Percentiles rank a stretch among this genome's conserved stretches.
Evolutionary conservation across 805 yeast genomes (phyloP).

Genomic region (Starmerella lactis-condensi): DNA sequence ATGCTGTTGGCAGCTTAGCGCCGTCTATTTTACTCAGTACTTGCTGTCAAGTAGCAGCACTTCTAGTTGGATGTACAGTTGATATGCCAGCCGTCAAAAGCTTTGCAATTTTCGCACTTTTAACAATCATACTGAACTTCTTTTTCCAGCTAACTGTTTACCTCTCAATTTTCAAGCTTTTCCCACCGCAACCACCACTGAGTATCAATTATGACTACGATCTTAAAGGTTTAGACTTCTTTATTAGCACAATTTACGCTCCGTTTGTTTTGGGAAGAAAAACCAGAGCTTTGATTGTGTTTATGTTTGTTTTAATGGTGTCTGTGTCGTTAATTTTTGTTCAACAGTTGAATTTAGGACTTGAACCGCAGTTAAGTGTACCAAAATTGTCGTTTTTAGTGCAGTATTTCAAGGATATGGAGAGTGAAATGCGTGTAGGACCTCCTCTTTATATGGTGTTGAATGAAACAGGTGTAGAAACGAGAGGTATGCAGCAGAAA

Average conservation of each 20-base stretch:
- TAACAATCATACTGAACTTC: constrained; percentile 64
- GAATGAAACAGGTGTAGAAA: constrained; percentile 45
- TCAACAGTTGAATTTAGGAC: constrained; percentile 56
- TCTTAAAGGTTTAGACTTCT: constrained; percentile 8
- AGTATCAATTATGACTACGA: constrained; percentile 6
- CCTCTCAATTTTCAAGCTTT: constrained; percentile 42
- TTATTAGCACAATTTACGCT: constrained; percentile 37
- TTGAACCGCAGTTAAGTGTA: constrained; percentile 77
- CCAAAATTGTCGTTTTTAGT: constrained; percentile 71
- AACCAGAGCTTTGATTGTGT: constrained; percentile 31
- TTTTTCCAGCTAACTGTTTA: constrained; percentile 66
- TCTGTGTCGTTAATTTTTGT: constrained; percentile 50
- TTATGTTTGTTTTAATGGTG: constrained; percentile 41
- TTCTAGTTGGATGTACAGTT: constrained; percentile 58
- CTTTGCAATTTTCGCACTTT: constrained; percentile 80
- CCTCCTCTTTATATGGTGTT: constrained; percentile 83
- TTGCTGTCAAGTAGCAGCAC: constrained; percentile 59
- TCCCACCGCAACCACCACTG: constrained; percentile 31
- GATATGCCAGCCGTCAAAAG: constrained; percentile 93
- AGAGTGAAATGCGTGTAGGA: constrained; percentile 58
- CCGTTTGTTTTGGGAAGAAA: constrained; percentile 37
- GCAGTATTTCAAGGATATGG: constrained; percentile 60
- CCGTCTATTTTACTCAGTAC: constrained; percentile 75
- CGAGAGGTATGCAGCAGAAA: constrained; percentile 43
- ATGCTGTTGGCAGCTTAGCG: constrained; percentile 55